Evolutionary conservation across 192 early-diverging fungal genomes (phyloP).

Genomic region (Coemansia sp.): DNA sequence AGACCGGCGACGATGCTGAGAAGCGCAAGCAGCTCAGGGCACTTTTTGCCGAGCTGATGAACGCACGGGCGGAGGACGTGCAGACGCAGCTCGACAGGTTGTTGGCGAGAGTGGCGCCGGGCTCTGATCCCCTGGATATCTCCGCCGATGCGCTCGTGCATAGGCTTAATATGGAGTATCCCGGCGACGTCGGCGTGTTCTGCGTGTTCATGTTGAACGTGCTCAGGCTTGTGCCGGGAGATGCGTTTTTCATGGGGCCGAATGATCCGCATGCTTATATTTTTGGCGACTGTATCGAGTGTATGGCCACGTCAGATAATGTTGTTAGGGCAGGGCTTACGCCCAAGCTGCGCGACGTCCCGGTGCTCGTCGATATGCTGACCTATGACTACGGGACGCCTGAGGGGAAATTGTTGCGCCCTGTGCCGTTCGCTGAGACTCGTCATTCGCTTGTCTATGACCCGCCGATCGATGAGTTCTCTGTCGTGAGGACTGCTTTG

Average conservation of each 20-base stretch:
- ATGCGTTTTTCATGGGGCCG: conserved; percentile 93
- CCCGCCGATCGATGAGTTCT: conserved; percentile 96
- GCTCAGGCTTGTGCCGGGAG: conserved; percentile 74
- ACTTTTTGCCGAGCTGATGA: conserved; percentile 69
- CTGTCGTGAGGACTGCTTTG: conserved; percentile 71
- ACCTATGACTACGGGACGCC: conserved; percentile 86
- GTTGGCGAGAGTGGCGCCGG: conserved; percentile 50
- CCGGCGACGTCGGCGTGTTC: conserved; percentile 88
- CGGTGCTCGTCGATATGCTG: conserved; percentile 86
- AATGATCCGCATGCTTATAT: conserved; percentile 98
- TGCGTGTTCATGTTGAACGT: conserved; percentile 90
- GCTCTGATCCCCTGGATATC: conserved; percentile 18
- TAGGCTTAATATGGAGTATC: conserved; percentile 80
- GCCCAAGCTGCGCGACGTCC: conserved; percentile 89
- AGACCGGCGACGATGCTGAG: conserved; percentile 31
- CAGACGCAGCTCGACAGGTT: conserved; percentile 58
- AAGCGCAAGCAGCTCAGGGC: conserved; percentile 52
- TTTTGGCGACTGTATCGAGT: conserved; percentile 95
- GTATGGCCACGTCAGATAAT: conserved; percentile 98
- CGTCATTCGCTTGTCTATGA: conserved; percentile 76
- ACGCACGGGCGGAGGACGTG: conserved; percentile 51
- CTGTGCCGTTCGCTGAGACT: conserved; percentile 56
- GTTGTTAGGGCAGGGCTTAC: conserved; percentile 96
- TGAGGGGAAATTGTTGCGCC: conserved; percentile 75
- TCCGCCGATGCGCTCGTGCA: conserved; percentile 66